Evolutionary conservation across 2,329 filamentous ascomycete genomes (phyloP).

Genomic region (Neofusicoccum ribis): DNA sequence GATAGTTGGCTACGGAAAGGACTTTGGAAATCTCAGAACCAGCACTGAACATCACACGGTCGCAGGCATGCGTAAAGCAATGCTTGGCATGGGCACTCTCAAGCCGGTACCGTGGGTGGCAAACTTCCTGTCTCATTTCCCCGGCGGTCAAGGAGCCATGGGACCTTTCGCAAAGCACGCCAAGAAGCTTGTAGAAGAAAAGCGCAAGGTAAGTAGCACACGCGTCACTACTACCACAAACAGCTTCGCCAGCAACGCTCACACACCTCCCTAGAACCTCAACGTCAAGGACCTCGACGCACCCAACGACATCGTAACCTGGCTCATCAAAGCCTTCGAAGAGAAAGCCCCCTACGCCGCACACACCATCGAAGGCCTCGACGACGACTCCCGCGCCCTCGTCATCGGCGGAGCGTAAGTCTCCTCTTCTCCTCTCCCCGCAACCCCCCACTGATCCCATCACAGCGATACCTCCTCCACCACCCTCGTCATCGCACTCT

Average conservation of each 20-base stretch:
- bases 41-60: slow-evolving; percentile 35
- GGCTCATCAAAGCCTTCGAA: slow-evolving; percentile 13
- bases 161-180: slow-evolving; percentile 1
- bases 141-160: slow-evolving; percentile 21
- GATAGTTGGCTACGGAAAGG: slow-evolving; percentile 48
- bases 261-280: not conserved
- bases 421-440: not conserved
- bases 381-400: slow-evolving; percentile 12
- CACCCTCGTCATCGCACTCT: slow-evolving; percentile 43
- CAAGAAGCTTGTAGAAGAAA: slow-evolving; percentile 3
- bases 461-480: slow-evolving; percentile 47
- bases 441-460: not conserved
- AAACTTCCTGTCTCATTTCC: slow-evolving; percentile 1
- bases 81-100: not conserved
- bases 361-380: not conserved
- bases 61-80: too few relatives aligned
- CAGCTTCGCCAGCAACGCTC: not conserved
- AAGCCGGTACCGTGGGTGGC: slow-evolving; percentile 13
- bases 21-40: slow-evolving; percentile 46
- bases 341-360: not conserved
- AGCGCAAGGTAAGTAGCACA: not conserved
- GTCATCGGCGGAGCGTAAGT: slow-evolving; percentile 17
- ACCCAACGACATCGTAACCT: slow-evolving; percentile 5
- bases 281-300: not conserved
- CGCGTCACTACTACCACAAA: slow-evolving; percentile 17